Evolutionary conservation across 148 eudicot genomes (phyloP).

Genomic region (Chenopodium formosanum): DNA sequence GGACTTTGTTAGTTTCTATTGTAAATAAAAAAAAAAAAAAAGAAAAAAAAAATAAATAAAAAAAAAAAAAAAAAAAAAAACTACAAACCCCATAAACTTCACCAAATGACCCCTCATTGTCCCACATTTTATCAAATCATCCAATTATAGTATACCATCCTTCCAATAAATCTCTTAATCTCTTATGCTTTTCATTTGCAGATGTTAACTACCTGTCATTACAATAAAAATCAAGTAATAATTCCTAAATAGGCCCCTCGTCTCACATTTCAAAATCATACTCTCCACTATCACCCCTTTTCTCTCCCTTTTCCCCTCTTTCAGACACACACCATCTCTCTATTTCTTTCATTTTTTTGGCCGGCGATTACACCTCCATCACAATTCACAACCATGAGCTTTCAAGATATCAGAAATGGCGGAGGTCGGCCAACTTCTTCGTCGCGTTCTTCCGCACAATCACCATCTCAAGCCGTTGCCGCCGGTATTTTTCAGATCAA

Average conservation of each 20-base stretch:
- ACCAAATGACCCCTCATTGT: no score
- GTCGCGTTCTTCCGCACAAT: slow-evolving; percentile 23
- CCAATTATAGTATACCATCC: no score
- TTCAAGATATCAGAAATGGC: slow-evolving; percentile 55
- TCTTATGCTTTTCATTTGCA: no score
- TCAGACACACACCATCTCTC: neutral
- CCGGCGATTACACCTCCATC: neutral
- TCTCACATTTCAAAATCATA: neutral
- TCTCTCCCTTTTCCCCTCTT: neutral
- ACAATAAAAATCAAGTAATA: neutral
- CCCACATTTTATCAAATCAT: no score
- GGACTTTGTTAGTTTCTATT: no score
- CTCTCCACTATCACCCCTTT: neutral
- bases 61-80: no score
- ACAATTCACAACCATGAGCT: slow-evolving; percentile 38
- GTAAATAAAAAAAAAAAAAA: no score
- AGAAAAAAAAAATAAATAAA: no score
- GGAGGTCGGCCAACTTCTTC: slow-evolving; percentile 34
- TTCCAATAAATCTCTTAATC: no score
- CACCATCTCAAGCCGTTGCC: slow-evolving; percentile 53
- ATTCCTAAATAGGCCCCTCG: neutral
- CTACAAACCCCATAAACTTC: no score
- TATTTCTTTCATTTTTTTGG: neutral
- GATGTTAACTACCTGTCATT: no score
- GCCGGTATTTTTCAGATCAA: slow-evolving; percentile 70